Evolutionary conservation across 2,329 filamentous ascomycete species (phyloP).

Genomic region (Gnomoniopsis smithogilvyi): DNA sequence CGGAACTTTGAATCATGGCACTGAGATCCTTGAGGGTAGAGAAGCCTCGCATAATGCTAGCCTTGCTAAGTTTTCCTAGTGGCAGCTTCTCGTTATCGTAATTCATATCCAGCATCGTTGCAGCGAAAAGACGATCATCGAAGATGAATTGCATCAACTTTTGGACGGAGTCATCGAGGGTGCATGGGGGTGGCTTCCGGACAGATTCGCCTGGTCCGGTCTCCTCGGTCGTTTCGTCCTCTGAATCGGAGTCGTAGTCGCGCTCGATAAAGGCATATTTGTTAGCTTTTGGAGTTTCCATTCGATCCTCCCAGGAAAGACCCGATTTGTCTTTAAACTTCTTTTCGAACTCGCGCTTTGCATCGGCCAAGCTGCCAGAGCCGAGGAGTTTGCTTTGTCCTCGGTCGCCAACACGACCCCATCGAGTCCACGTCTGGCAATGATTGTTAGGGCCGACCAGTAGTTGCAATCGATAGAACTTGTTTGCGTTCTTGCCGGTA

Average conservation of each 20-base stretch:
- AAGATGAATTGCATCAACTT: conserved; percentile 79
- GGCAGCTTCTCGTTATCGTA: conserved; percentile 77
- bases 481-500: conserved; percentile 70
- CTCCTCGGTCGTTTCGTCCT: conserved; percentile 51
- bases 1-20: conserved; percentile 56
- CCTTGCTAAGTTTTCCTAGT: conserved; percentile 78
- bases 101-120: conserved; percentile 63
- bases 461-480: conserved; percentile 73
- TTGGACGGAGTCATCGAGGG: conserved; percentile 58
- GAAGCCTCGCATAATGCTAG: conserved; percentile 72
- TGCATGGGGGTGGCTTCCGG: conserved; percentile 45
- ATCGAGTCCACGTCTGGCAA: conserved; percentile 70
- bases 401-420: conserved; percentile 70
- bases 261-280: conserved; percentile 81
- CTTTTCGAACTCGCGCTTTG: conserved; percentile 51
- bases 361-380: conserved; percentile 37
- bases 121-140: conserved; percentile 69
- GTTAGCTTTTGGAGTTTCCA: conserved; percentile 53
- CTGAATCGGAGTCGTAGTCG: conserved; percentile 68
- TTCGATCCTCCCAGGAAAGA: conserved; percentile 50
- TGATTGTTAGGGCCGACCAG: conserved; percentile 35
- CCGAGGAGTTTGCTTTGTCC: conserved; percentile 48
- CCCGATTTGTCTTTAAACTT: conserved; percentile 64
- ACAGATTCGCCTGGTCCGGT: conserved; percentile 23
- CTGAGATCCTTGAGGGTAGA: conserved; percentile 73